Evolutionary conservation across 306 rosid genomes (phyloP), one percentile per base, ranked within the genome.

Genomic region (Lotus japonicus): DNA sequence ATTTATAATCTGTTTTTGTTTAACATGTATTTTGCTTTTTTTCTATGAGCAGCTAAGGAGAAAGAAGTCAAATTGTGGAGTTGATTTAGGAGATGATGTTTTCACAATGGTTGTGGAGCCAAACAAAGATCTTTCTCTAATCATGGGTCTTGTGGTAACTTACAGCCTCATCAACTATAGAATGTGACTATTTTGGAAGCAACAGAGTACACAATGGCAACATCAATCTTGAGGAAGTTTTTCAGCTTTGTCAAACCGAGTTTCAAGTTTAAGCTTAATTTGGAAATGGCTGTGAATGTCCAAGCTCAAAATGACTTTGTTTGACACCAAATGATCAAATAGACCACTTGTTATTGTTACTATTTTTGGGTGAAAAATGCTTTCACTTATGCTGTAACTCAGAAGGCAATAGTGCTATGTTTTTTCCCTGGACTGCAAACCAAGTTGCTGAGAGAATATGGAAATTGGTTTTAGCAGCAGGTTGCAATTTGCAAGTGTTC

Each of bases 61-160:
- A 72, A 90, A 90, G 83, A 81, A 85, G 70, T 74, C 88, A 61
- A 5, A 16, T 2, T 50, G 85, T 45, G 96, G 94, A 51, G 86
- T 83, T 66, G 91, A 74, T 38, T 55, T 90, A 56, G 96, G 96
- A 66, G 82, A 82, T 0, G 94, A 87, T 73, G 89, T 90, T 74
- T 73, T 83, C 62, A 81, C 86, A 63, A 81, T 90, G 94, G 83
- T 80, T 4, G 94, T 87, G 71, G 91, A 90, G 78, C 89, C 89
- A 54, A 69, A 77, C 23, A 14, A 71, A 11, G 94, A 90, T 61
- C 82, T 83, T 56, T 78, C 86, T 74, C 80, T 87, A 9, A 51
- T 87, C n/a, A 84, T 83, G 78, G 94, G 88, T 33, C 72, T 90
- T 80, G 74, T 87, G 72, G 89, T 89, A 42, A 85, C 86, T 63